Base-by-base conservation (phyloP, 2,329 filamentous ascomycete genomes). In the Aspergillus unguis region DNA sequence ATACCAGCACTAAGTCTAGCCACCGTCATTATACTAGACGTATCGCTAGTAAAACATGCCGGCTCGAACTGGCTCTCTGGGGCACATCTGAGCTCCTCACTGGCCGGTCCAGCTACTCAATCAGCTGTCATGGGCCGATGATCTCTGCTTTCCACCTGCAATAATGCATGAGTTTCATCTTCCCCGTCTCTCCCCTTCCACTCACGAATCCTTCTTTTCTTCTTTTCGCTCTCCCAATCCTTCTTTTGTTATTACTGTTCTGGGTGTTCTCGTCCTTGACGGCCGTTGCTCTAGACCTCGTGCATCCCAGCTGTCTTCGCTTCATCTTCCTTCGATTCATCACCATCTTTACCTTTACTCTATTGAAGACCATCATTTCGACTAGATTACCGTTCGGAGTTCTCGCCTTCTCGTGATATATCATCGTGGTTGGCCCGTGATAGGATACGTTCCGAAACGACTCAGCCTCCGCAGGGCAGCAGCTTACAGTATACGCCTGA, bases 71-170 rank as follows among this genome's bases (percentile, higher is more conserved):
- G 17, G 17, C 17, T 17, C 17, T 17, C 17, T 17, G 17, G 17
- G 17, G 17, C 17, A 17, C 17, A 6, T 3, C 37, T 33, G 57
- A 57, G 50, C 48, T 54, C 57, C 55, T 60, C 44, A 60, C 57
- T 62, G 59, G 58, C 55, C 38, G 23, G n/a, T 40, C 42, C 11
- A 49, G 54, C 49, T 56, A 44, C 43, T 60, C 48, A 53, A 61
- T 58, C 57, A 61, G 55, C 61, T 63, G 61, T 63, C 60, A 63
- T 46, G 57, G 26, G 53, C 56, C 44, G 61, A 57, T 62, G 61
- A 63, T 63, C 61, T 58, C 52, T 17, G 17, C 17, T 17, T 17
- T 56, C 55, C 57, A 53, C 48, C 55, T 32, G 28, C 41, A 44
- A 25, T 54, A 56, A 37, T 61, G 58, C 58, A 60, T 49, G 40